Evolutionary conservation across 2,329 filamentous ascomycete species (phyloP).

Genomic region (Laburnicola sp.): DNA sequence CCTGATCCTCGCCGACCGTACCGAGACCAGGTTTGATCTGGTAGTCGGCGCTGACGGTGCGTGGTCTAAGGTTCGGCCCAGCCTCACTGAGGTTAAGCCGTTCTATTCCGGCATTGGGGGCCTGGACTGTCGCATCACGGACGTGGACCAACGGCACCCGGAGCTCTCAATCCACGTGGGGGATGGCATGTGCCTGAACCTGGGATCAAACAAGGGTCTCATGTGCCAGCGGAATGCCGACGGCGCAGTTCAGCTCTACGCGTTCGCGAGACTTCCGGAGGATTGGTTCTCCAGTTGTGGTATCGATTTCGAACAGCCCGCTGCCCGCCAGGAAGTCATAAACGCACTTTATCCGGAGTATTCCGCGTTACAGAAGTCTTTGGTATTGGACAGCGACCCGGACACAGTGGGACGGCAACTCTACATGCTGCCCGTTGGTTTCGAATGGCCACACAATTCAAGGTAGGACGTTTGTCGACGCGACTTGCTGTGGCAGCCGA

Average conservation of each 20-base stretch:
- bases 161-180: conserved; percentile 53
- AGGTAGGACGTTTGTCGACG: neutral
- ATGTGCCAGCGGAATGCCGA: conserved; percentile 55
- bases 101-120: conserved; percentile 53
- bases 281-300: conserved; percentile 49
- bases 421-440: conserved; percentile 58
- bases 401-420: conserved; percentile 52
- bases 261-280: conserved; percentile 45
- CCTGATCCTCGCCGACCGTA: conserved; percentile 30
- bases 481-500: too few relatives aligned
- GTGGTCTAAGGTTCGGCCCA: conserved; percentile 46
- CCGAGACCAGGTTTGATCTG: conserved; percentile 46
- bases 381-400: conserved; percentile 6
- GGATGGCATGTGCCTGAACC: conserved; percentile 36
- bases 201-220: conserved; percentile 46
- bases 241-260: conserved; percentile 50
- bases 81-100: conserved; percentile 45
- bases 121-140: conserved; percentile 51
- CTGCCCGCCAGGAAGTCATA: conserved; percentile 29
- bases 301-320: conserved; percentile 49
- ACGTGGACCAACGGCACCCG: conserved; percentile 48
- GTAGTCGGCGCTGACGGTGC: conserved; percentile 56
- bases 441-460: conserved; percentile 53
- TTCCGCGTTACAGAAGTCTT: neutral
- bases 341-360: conserved; percentile 15